Base-by-base conservation (phyloP, 2,329 filamentous ascomycete genomes). In the Trichophyton mentagrophytes region DNA sequence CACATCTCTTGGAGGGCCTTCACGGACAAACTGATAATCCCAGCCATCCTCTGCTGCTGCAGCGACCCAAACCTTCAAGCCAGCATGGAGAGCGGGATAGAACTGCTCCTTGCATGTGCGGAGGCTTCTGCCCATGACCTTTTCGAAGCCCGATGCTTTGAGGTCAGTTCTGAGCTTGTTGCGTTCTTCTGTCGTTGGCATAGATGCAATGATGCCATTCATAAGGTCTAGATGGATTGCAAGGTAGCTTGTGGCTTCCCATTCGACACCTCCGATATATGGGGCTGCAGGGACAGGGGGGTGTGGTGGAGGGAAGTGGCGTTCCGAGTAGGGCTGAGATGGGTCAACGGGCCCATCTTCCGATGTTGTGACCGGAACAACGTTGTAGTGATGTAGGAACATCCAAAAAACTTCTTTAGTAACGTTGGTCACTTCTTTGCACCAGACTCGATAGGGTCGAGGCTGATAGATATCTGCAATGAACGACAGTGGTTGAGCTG, bases 361-460 rank as follows among this genome's bases (percentile, higher is more conserved):
- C 3, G 71, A 69, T 25, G 69, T 65, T 55, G 73, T 68, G 60
- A 75, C 66, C 36, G 89, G 81, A 42, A 97, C 82, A 53, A 96
- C 86, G 68, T 97, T 97, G 61, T 95, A 79, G 67, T 95, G 88
- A 74, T 97, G 92, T 60, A 97, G 80, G 76, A 97, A 99, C 71
- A 97, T 97, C 92, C 92, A 99, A 72, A 99, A 99, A 30, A 97
- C 92, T 72, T 99, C 92, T 73, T 96, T 96, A 47, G 91, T 96
- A 56, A 97, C 92, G 67, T 88, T 91, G 62, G 86, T 86, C 17
- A 92, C 85, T 74, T 99, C 93, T 73, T 91, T 93, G 75, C 87
- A 90, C 92, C 92, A 99, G 2, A 95, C 83, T 38, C 90, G 87
- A 73, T 96, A 99, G 0, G 92, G 92, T 0, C 92, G 83, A 57